Base-by-base conservation (phyloP, 352 stramenopile species). In the Phytophthora ramorum region DNA sequence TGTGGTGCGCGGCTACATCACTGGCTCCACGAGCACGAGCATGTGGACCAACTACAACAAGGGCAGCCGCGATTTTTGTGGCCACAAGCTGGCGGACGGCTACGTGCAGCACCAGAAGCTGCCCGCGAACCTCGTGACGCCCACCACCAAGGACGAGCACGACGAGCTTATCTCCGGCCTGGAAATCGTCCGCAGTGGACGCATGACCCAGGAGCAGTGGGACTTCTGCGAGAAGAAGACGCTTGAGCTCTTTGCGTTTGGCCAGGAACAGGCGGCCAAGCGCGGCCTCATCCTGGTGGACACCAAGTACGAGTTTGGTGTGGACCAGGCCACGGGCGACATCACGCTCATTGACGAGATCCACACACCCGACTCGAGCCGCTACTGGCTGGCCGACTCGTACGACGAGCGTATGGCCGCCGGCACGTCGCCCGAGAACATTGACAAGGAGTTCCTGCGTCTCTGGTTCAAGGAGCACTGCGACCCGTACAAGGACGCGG, bases 1-100 rank as follows among this genome's bases (percentile, higher is more conserved):
- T 74, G 98, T 99, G 50, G 97, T 99, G 45, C 90, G 98, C 65
- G 96, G 92, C 38, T 85, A 99, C 98, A 89, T 97, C 53, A 99
- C 96, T 8, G 98, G 98, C 53, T 99, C 95, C 4, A 99, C 98
- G 1, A 97, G 87, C 44, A 99, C 98, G 38, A 99, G 96, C 26
- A 98, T 99, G 80, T 99, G 97, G 97, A 99, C 98, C 47, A 98
- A 99, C 83, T 99, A 99, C 84, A 87, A 91, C 61, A 96, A 97
- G 57, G 97, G 97, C 26, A 67, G 95, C 41, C 88, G 97, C 46
- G 89, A 97, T 37, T 99, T 99, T 78, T 99, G 98, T 79, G 98
- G 98, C 46, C 90, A 99, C 78, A 73, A 80, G 50, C 86, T 99
- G 24, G 83, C 79, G 13, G 95, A 98, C 28, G 97, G 97, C 20